Base-by-base conservation (phyloP, 2,329 filamentous ascomycete genomes). In the Cytospora chrysosperma region DNA sequence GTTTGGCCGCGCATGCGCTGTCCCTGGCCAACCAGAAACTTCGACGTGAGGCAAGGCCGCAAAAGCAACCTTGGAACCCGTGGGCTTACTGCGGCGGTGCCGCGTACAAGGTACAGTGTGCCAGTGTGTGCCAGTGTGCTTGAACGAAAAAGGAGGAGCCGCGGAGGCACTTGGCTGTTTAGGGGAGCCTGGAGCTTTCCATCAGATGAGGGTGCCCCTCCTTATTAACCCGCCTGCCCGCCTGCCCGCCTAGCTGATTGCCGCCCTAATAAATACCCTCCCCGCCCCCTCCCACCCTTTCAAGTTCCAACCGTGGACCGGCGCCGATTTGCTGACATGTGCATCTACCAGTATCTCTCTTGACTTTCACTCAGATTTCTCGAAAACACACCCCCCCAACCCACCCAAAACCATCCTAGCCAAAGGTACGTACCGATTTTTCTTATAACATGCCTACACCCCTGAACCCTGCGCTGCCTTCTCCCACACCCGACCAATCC, bases 261-360 rank as follows among this genome's bases (percentile, higher is more conserved):
- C 67, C 67, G 69, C 68, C 67, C 64, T 72, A 70, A 75, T 76
- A 76, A 76, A 76, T 76, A 76, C 73, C 71, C 69, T 12, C 43
- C 69, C 70, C 69, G 67, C 70, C 72, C 73, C 71, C 69, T 24
- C 43, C 19, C 68, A 70, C 68, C 67, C 70, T 72, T 71, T 56
- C 63, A 28, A 59, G 69, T 72, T 71, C 60, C 63, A 28, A 59
- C 52, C 34, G 67, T 72, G 73, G 70, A 72, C 71, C 69, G 71
- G 67, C 69, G 70, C 43, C 43, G n/a, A 47, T 10, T 24, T 24
- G 43, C 73, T 70, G 69, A 72, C 69, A 71, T 70, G 68, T 70
- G 70, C 61, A 37, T 24, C 19, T 40, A 34, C 2, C 15, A n/a
- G n/a, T n/a, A n/a, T 34, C 4, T 34, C 12, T 71, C 28, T 72